A percentile compares a stretch with the other conserved stretches of the same genome.
Conservation (phyloP, 345 rosid genomes). For the Boechera divaricarpa region DNA sequence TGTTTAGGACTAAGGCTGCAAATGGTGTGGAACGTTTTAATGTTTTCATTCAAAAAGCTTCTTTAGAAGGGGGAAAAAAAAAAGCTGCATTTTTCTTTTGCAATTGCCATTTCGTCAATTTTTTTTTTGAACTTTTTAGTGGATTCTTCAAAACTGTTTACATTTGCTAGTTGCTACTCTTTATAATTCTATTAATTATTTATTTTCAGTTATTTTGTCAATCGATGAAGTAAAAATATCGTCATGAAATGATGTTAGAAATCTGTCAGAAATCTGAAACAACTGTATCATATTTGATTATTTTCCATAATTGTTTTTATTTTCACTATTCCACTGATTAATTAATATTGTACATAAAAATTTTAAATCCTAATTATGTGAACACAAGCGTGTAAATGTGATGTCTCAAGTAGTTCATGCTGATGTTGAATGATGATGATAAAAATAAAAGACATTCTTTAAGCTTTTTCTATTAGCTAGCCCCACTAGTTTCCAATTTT, state of each 20-base stretch:
- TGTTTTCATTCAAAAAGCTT: slow-evolving; percentile 26
- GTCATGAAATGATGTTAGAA: background rate
- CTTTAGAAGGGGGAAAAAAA: background rate
- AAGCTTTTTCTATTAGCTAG: slow-evolving; percentile 19
- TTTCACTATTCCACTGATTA: background rate
- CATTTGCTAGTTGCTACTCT: slow-evolving; percentile 3
- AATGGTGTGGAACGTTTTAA: slow-evolving; percentile 12
- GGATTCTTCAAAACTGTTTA: slow-evolving; percentile 20
- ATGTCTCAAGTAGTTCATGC: slow-evolving; percentile 34
- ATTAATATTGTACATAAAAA: background rate
- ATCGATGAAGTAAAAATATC: background rate
- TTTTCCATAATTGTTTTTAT: background rate
- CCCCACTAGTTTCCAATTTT: slow-evolving; percentile 16
- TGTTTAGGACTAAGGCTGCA: slow-evolving; percentile 36
- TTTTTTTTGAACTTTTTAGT: background rate
- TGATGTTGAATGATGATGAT: slow-evolving; percentile 34
- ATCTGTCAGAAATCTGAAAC: background rate
- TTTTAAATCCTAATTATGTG: background rate
- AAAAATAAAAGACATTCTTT: slow-evolving; percentile 31
- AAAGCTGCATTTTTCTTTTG: slow-evolving; percentile 17
- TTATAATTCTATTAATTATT: background rate
- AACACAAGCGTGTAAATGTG: slow-evolving; percentile 38
- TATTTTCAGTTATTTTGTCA: background rate
- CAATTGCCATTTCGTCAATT: slow-evolving; percentile 20
- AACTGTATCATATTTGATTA: background rate